Conservation (phyloP, 169 alveolate genomes). For the Eimeria necatrix region DNA sequence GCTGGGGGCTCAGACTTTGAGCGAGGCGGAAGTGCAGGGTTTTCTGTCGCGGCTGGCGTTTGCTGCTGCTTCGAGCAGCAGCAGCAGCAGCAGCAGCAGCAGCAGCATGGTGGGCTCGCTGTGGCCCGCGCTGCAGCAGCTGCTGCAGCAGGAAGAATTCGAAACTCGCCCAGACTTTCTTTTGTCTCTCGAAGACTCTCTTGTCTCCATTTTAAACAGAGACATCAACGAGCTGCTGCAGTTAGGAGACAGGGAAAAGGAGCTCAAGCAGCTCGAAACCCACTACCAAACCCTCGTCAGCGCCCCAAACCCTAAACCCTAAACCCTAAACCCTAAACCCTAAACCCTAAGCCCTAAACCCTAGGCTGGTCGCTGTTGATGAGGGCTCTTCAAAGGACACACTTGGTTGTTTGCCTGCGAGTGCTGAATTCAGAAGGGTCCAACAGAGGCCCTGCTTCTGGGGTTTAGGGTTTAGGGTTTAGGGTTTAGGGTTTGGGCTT, state of each 20-base stretch:
- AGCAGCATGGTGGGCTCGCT: too few species aligned
- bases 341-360: conserved; percentile 35
- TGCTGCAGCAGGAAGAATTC: conserved; percentile 70
- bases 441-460: neutral
- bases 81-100: too few species aligned
- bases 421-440: neutral
- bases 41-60: conserved; percentile 60
- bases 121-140: conserved; percentile 32
- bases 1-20: neutral
- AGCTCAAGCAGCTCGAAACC: conserved; percentile 15
- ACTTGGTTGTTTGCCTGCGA: too few species aligned
- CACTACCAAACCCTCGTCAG: conserved; percentile 36
- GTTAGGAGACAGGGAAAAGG: conserved; percentile 37
- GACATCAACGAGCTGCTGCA: conserved; percentile 22
- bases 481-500: neutral
- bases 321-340: conserved; percentile 57
- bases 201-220: conserved; percentile 37
- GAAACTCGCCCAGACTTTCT: conserved; percentile 18
- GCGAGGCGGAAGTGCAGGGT: conserved; percentile 26
- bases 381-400: too few species aligned
- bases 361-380: neutral
- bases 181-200: neutral
- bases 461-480: conserved; percentile 44
- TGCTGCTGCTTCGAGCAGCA: conserved; percentile 20
- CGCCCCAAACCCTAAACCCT: conserved; percentile 34